Evolutionary conservation across 2,329 filamentous ascomycete genomes (phyloP), one percentile per base, ranked within the genome.

Genomic region (Nothopassalora personata): DNA sequence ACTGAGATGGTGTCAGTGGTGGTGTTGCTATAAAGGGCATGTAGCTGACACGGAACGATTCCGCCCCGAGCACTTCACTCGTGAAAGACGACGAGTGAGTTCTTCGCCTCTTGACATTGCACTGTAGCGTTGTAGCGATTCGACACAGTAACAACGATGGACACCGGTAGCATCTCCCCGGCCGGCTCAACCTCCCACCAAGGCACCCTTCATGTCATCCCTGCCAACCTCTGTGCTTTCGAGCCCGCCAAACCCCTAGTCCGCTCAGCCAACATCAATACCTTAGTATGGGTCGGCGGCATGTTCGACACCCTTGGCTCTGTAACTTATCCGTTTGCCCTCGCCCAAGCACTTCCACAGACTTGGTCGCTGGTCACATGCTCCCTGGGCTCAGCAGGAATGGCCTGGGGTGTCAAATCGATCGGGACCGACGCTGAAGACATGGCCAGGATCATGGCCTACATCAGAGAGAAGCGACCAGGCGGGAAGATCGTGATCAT

Each of bases 231-330:
- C 59, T 66, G 73, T 58, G 78, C 77, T 33, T 80, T 80, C 67
- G 78, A 80, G 61, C 76, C 78, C 58, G 60, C 60, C 46, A 67
- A 71, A 33, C 62, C 69, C 5, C 64, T 68, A 48, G 60, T 59
- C 56, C 56, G 45, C 33, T 51, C 65, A 27, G 50, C 58, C 19
- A 71, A 73, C 58, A 75, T 71, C 53, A 84, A 89, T 72, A 85
- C 84, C 3, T 73, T 91, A 56, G 73, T 91, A 60, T 88, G 88
- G 74, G 80, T 90, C 62, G 87, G 86, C 61, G 88, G 88, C 36
- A 81, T 91, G 15, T 81, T 81, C 39, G 88, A 90, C 71, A 87
- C 87, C 1, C 83, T 87, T 59, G 83, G 88, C 62, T 86, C 84
- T 0, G 80, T 88, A 8, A 75, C 79, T 0, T 89, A 88, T 69